Percentiles rank a stretch among this genome's conserved stretches.
Evolutionary conservation across 495 filamentous ascomycete genomes (phyloP).

Genomic region (Penicillium tannophilum): DNA sequence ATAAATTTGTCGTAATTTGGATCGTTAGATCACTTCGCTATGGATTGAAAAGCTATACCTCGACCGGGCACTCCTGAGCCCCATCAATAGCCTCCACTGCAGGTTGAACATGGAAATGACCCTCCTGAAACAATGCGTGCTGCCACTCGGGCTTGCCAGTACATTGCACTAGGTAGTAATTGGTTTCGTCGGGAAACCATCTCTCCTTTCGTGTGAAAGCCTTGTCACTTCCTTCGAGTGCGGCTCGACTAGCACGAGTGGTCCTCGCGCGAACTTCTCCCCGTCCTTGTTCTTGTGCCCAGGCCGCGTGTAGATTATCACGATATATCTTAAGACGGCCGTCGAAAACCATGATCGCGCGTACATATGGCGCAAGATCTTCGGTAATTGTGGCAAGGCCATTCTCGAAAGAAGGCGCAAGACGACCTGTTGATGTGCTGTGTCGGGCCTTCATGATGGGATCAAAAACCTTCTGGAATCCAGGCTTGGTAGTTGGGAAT

Average conservation of each 20-base stretch:
- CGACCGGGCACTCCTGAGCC: background rate
- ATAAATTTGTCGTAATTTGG: background rate
- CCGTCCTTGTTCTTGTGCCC: constrained; percentile 50
- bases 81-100: background rate
- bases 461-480: constrained; percentile 37
- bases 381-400: constrained; percentile 60
- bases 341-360: constrained; percentile 78
- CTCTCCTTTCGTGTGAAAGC: constrained; percentile 70
- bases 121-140: constrained; percentile 41
- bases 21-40: background rate
- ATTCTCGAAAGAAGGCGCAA: constrained; percentile 71
- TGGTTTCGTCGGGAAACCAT: constrained; percentile 73
- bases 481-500: constrained; percentile 15
- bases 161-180: constrained; percentile 61
- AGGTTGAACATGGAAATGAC: constrained; percentile 36
- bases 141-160: constrained; percentile 71
- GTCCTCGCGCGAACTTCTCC: constrained; percentile 66
- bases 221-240: constrained; percentile 78
- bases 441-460: constrained; percentile 38
- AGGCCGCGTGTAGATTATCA: constrained; percentile 59
- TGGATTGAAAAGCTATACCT: background rate
- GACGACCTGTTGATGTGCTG: constrained; percentile 32
- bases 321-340: constrained; percentile 67
- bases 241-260: constrained; percentile 78
- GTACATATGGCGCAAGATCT: constrained; percentile 84